Conservation (phyloP, 2,329 filamentous ascomycete species). For the Hortaea sp. region DNA sequence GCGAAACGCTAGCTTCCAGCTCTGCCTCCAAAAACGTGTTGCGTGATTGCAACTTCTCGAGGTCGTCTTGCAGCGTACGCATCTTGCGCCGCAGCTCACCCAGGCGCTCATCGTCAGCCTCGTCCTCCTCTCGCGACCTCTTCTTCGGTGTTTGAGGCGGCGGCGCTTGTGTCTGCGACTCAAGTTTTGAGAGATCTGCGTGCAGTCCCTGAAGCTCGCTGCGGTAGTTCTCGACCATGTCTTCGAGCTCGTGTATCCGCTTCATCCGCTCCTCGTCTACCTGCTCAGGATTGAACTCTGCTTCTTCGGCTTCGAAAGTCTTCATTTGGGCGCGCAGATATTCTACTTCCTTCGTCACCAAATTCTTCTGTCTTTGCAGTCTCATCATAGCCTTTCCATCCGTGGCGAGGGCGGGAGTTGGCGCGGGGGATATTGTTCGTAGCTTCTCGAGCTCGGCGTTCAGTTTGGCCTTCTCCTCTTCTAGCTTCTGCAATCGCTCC, state of each 20-base stretch:
- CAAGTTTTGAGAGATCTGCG: slow-evolving; percentile 58
- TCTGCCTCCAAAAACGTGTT: slow-evolving; percentile 65
- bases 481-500: slow-evolving; percentile 59
- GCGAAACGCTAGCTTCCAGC: slow-evolving; percentile 59
- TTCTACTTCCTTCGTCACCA: slow-evolving; percentile 87
- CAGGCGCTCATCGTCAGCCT: slow-evolving; percentile 56
- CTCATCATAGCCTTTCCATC: slow-evolving; percentile 55
- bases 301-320: slow-evolving; percentile 75
- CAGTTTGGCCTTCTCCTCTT: slow-evolving; percentile 58
- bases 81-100: slow-evolving; percentile 82
- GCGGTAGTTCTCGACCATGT: slow-evolving; percentile 79
- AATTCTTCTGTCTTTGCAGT: slow-evolving; percentile 71
- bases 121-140: slow-evolving; percentile 35
- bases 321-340: slow-evolving; percentile 88
- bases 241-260: slow-evolving; percentile 71
- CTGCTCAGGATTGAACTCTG: slow-evolving; percentile 69
- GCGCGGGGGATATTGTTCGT: slow-evolving; percentile 32
- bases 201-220: slow-evolving; percentile 66
- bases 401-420: slow-evolving; percentile 28
- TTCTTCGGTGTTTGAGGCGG: slow-evolving; percentile 49
- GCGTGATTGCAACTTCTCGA: slow-evolving; percentile 59
- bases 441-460: slow-evolving; percentile 61
- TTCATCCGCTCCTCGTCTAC: slow-evolving; percentile 65
- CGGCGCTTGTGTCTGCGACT: slow-evolving; percentile 33
- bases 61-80: slow-evolving; percentile 69